These are phyloP conservation scores for Pseudogymnoascus sp. DNA, from an alignment of 2,329 filamentous ascomycete species.

Conservation along the genomic window DNA sequence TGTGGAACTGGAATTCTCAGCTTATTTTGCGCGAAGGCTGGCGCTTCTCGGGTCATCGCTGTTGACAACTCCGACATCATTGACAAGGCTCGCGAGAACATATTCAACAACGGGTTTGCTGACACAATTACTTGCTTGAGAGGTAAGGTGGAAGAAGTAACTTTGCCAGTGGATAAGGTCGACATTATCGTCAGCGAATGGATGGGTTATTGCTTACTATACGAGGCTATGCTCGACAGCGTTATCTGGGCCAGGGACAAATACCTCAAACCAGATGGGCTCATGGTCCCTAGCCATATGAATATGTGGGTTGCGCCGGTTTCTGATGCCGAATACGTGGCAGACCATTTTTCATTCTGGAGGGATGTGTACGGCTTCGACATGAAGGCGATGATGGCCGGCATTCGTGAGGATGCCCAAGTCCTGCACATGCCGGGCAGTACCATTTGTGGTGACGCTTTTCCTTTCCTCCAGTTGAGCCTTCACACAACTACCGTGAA, in stretches of 20 bases:
- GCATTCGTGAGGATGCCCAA: constrained; percentile 73
- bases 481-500: constrained; percentile 62
- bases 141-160: constrained; percentile 83
- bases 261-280: constrained; percentile 70
- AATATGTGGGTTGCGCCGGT: constrained; percentile 77
- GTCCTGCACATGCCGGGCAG: constrained; percentile 60
- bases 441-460: constrained; percentile 50
- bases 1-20: constrained; percentile 82
- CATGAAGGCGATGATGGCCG: constrained; percentile 81
- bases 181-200: constrained; percentile 95
- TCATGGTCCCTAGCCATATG: constrained; percentile 80
- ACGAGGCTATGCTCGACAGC: constrained; percentile 92
- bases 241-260: constrained; percentile 81
- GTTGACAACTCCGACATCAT: constrained; percentile 92
- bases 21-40: constrained; percentile 90
- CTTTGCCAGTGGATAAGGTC: constrained; percentile 67
- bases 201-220: constrained; percentile 94
- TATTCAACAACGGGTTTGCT: constrained; percentile 70
- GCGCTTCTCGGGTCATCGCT: constrained; percentile 76
- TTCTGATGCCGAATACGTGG: constrained; percentile 66
- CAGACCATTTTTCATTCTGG: constrained; percentile 79
- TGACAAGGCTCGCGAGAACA: constrained; percentile 73
- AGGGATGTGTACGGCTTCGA: constrained; percentile 89
- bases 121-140: constrained; percentile 69
- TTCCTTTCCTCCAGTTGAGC: constrained; percentile 65